Evolutionary conservation across 1,284 basidiomycete genomes (phyloP), one percentile per base, ranked within the genome.

Genomic region (Amylostereum chailletii): DNA sequence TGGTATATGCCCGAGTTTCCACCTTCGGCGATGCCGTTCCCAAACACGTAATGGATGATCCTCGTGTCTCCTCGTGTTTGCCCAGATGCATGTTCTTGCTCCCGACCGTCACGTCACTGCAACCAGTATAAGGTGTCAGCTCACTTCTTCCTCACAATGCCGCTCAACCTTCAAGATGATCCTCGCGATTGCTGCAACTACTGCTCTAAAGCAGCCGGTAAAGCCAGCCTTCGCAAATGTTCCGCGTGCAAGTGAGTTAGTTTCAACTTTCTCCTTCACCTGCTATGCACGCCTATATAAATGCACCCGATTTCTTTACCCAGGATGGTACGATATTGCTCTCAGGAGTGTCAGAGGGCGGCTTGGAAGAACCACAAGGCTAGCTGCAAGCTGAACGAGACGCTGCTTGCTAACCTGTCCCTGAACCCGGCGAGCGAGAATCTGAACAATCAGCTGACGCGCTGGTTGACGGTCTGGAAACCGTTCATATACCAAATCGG

Each of bases 281-380:
- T 26, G 36, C 30, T 11, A 27, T 19, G 10, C 10, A 19, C 5
- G 6, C 9, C 45, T 30, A 62, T 33, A 6, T 30, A 11, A 38
- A 19, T 19, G 19, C 19, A 19, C 19, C 19, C 30, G 26, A 34
- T n/a, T 41, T 19, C 33, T 26, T 27, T 27, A 2, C 4, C 7
- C 30, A 49, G 42, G 42, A 27, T 43, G 26, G 60, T 60, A 7
- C 60, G 60, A 8, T 63, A 65, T 43, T 64, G 63, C 45, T 63
- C 62, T 26, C 62, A 58, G 38, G 54, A 60, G 44, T 62, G 63
- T 40, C 63, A 62, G 42, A 51, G 52, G 7, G 53, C 50, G 1
- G 63, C 62, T 3, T 64, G 63, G 63, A 63, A 39, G 46, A 59
- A 57, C 5, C 63, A 62, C 48, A 64, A 62, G 43, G 37, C 30